phyloP scores from a whole-genome alignment of 495 filamentous ascomycete genomes.

The Penicillium verhagenii region DNA sequence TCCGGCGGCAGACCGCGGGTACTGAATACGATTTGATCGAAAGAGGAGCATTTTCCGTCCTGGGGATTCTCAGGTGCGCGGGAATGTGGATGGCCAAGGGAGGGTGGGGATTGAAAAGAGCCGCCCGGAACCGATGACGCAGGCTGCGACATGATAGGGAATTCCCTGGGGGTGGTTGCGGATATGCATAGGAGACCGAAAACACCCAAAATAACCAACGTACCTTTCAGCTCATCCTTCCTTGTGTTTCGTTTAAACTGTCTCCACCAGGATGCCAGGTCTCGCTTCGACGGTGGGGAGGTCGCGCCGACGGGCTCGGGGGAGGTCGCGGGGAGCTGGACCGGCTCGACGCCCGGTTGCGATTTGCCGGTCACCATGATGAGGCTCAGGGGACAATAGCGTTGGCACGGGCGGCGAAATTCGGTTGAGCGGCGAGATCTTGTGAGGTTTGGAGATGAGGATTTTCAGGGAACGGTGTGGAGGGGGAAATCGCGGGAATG shows the following conservation, averaged over 20 bases:
- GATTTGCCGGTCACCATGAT: constrained; percentile 48
- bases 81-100: not conserved
- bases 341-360: constrained; percentile 36
- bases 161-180: not conserved
- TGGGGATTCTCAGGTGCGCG: not conserved
- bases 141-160: not conserved
- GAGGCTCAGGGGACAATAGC: constrained; percentile 13
- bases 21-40: not conserved
- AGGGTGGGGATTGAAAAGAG: constrained; percentile 2
- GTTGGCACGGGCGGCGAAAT: not conserved
- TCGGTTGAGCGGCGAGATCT: not conserved
- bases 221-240: constrained; percentile 79
- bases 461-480: not conserved
- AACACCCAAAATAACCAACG: constrained; percentile 12
- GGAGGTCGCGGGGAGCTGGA: constrained; percentile 35
- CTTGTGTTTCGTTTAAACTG: constrained; percentile 73
- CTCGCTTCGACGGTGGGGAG: constrained; percentile 72
- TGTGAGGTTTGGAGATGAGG: not conserved
- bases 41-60: not conserved
- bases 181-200: not conserved
- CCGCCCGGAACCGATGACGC: constrained; percentile 5
- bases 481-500: constrained; percentile 17
- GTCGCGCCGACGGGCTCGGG: constrained; percentile 33
- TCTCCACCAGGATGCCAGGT: constrained; percentile 90
- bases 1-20: not conserved